phyloP scores from a whole-genome alignment of 2,329 filamentous ascomycete species.

The Metarhizium album region DNA sequence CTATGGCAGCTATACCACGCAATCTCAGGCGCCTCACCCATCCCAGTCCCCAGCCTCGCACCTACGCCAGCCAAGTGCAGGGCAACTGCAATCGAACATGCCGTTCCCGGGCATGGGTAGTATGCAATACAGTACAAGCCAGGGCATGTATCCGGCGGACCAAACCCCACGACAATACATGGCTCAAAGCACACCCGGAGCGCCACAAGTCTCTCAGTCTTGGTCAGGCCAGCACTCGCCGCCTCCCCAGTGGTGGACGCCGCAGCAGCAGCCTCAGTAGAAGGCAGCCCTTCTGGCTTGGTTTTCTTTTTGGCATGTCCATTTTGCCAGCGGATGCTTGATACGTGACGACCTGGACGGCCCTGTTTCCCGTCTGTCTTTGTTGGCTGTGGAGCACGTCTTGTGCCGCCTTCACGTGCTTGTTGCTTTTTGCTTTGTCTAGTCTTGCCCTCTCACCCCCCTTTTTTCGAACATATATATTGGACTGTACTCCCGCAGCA shows the following conservation, averaged over 20 bases:
- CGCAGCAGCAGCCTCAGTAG: constrained; percentile 36
- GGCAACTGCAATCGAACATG: constrained; percentile 47
- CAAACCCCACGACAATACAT: constrained; percentile 58
- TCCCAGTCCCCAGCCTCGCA: constrained; percentile 49
- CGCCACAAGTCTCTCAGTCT: constrained; percentile 39
- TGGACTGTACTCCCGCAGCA: constrained; percentile 16
- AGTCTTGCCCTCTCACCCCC: constrained; percentile 5
- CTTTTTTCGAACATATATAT: too few species aligned
- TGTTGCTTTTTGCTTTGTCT: neutral
- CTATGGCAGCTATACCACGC: constrained; percentile 42
- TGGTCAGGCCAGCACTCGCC: constrained; percentile 53
- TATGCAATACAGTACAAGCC: constrained; percentile 45
- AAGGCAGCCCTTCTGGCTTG: neutral
- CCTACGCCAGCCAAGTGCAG: constrained; percentile 44
- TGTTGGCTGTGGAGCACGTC: neutral
- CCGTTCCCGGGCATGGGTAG: constrained; percentile 54
- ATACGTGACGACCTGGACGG: neutral
- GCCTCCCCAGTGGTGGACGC: constrained; percentile 46
- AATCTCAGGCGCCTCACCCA: constrained; percentile 39
- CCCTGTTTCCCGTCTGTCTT: neutral
- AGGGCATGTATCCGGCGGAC: constrained; percentile 50
- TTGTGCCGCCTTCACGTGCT: too few species aligned
- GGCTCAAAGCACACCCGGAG: constrained; percentile 46
- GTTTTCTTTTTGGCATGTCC: neutral
- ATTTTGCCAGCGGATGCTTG: neutral